phyloP scores from a whole-genome alignment of 257 asterid genomes.

The Leonotis leonurus region DNA sequence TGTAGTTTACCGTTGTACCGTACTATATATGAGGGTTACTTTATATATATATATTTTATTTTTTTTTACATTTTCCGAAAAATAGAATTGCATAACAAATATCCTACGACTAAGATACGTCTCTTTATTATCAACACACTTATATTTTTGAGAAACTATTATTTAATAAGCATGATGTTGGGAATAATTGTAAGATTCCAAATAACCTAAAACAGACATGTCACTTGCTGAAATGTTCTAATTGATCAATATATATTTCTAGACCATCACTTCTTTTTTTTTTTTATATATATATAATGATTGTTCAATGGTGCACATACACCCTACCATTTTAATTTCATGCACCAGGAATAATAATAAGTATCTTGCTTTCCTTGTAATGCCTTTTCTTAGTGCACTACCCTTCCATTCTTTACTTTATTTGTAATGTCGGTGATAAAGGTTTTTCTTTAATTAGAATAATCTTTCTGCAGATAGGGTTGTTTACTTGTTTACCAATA shows the following conservation, averaged over 20 bases:
- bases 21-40: too few relatives aligned
- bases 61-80: too few relatives aligned
- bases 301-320: conserved; percentile 14
- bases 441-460: not conserved
- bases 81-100: too few relatives aligned
- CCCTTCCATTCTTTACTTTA: not conserved
- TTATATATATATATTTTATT: too few relatives aligned
- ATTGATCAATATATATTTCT: too few relatives aligned
- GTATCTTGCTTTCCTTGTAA: not conserved
- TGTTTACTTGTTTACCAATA: not conserved
- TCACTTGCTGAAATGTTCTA: conserved; percentile 1
- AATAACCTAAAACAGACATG: conserved; percentile 2
- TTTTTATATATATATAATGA: conserved; percentile 13
- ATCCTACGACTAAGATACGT: too few relatives aligned
- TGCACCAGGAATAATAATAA: too few relatives aligned
- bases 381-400: not conserved
- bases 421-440: not conserved
- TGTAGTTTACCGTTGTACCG: too few relatives aligned
- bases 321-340: conserved; percentile 50
- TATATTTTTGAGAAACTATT: too few relatives aligned
- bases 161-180: too few relatives aligned
- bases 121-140: too few relatives aligned
- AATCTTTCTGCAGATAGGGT: not conserved
- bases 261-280: not conserved
- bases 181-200: not conserved